These are phyloP conservation scores for Arachnopeziza araneosa DNA, from an alignment of 2,329 filamentous ascomycete species.

Conservation along the genomic window DNA sequence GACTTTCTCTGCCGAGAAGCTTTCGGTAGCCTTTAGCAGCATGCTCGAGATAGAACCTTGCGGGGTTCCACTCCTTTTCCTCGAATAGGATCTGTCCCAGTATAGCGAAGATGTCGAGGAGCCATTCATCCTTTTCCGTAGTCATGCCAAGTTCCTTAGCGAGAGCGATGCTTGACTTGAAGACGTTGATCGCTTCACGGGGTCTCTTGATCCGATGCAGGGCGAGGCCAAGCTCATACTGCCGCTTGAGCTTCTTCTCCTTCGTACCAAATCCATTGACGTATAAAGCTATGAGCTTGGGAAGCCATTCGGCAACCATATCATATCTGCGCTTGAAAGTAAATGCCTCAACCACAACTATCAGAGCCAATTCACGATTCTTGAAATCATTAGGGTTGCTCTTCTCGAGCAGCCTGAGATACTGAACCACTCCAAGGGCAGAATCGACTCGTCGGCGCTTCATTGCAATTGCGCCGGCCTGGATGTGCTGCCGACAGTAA, in stretches of 20 bases:
- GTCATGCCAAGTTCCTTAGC: background rate
- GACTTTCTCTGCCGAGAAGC: background rate
- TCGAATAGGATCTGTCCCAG: background rate
- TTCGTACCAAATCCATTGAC: background rate
- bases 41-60: background rate
- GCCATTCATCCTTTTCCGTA: background rate
- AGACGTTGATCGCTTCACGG: background rate
- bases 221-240: background rate
- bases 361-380: background rate
- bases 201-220: background rate
- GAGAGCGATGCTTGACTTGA: background rate
- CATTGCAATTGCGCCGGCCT: constrained; percentile 1
- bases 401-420: background rate
- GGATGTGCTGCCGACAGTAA: constrained; percentile 1
- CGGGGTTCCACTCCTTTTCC: background rate
- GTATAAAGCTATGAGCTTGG: constrained; percentile 4
- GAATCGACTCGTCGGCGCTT: background rate
- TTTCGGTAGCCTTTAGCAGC: background rate
- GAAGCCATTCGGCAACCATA: background rate
- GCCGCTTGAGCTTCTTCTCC: background rate
- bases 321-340: background rate
- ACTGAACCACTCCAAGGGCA: constrained; percentile 1
- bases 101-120: background rate
- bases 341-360: background rate
- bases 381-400: background rate